These are phyloP conservation scores for Tetraselmis striata DNA, from an alignment of 139 green algal species.

Conservation along the genomic window DNA sequence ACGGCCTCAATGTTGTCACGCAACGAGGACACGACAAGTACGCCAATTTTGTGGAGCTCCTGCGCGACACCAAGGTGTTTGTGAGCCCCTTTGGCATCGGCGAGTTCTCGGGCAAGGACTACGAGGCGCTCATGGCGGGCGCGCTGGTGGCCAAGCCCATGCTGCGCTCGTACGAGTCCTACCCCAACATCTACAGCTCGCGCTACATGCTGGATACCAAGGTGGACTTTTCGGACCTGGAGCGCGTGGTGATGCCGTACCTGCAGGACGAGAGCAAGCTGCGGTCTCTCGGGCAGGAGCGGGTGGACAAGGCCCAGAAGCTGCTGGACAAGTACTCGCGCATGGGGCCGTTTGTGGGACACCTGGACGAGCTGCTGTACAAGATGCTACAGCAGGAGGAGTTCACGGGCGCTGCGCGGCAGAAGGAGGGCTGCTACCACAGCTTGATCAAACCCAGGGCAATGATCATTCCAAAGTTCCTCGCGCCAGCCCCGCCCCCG, in stretches of 20 bases:
- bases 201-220: not conserved
- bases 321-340: not conserved
- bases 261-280: not conserved
- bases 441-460: not conserved
- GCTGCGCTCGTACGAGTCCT: not conserved
- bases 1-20: not conserved
- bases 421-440: not conserved
- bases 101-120: conserved; percentile 6
- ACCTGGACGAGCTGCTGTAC: not conserved
- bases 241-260: not conserved
- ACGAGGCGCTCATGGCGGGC: not conserved
- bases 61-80: conserved; percentile 1
- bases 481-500: not conserved
- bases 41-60: not conserved
- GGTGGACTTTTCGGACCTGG: not conserved
- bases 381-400: not conserved
- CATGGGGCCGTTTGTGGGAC: not conserved
- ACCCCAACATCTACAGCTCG: conserved; percentile 7
- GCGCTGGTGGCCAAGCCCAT: conserved; percentile 7
- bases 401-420: not conserved
- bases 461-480: not conserved
- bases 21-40: not conserved
- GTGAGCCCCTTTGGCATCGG: conserved; percentile 4
- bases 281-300: not conserved
- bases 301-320: not conserved